Conservation (phyloP, 768 basidiomycete species). For the Suillus variegatus region DNA sequence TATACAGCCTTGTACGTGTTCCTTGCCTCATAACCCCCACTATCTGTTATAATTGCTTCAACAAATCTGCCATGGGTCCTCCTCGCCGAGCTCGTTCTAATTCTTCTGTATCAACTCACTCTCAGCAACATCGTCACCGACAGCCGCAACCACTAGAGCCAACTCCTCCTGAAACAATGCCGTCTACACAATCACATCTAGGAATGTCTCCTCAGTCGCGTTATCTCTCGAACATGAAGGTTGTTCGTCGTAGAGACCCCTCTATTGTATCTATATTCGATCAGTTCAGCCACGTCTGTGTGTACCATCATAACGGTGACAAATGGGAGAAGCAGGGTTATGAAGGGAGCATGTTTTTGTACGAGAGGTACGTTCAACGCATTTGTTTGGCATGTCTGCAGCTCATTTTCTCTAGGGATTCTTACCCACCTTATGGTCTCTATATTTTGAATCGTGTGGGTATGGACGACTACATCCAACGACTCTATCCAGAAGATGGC, state of each 20-base stretch:
- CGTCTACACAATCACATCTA: slow-evolving; percentile 15
- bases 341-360: slow-evolving; percentile 90
- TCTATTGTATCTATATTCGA: slow-evolving; percentile 81
- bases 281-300: slow-evolving; percentile 85
- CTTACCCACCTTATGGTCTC: slow-evolving; percentile 82
- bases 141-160: slow-evolving; percentile 9
- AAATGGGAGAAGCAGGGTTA: slow-evolving; percentile 84
- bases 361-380: slow-evolving; percentile 63
- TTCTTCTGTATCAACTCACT: slow-evolving; percentile 25
- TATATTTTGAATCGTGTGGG: slow-evolving; percentile 84
- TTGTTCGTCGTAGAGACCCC: slow-evolving; percentile 75
- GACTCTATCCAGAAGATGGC: slow-evolving; percentile 78
- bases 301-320: slow-evolving; percentile 72
- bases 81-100: slow-evolving; percentile 33
- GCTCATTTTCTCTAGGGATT: slow-evolving; percentile 46
- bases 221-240: slow-evolving; percentile 79
- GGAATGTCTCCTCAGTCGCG: slow-evolving; percentile 68
- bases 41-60: slow-evolving; percentile 5
- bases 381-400: neutral
- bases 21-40: slow-evolving; percentile 9
- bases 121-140: slow-evolving; percentile 1
- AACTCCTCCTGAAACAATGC: slow-evolving; percentile 13
- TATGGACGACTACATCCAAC: slow-evolving; percentile 74
- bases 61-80: slow-evolving; percentile 19
- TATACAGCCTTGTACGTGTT: neutral